phyloP scores from a whole-genome alignment of 495 filamentous ascomycete species.

The Xylaria acuta region DNA sequence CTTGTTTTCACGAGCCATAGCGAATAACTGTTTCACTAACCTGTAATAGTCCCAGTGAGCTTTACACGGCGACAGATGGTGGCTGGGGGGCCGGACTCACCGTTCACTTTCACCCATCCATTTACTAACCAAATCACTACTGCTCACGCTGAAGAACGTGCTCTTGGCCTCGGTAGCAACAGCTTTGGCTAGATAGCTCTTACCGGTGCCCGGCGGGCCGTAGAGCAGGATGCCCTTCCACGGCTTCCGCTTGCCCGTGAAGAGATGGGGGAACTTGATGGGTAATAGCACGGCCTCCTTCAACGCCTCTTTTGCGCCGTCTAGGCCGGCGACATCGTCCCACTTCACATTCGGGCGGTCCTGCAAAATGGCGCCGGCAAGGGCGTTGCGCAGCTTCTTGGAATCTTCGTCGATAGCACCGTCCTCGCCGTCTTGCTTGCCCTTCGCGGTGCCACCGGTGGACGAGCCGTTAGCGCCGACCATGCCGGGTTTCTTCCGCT shows the following conservation, averaged over 20 bases:
- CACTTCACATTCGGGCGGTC: slow-evolving; percentile 95
- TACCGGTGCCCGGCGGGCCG: slow-evolving; percentile 95
- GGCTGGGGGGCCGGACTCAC: slow-evolving; percentile 55
- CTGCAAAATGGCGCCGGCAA: slow-evolving; percentile 89
- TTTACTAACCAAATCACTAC: slow-evolving; percentile 94
- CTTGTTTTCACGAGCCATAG: slow-evolving; percentile 97
- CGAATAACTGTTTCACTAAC: slow-evolving; percentile 95
- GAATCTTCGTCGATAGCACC: slow-evolving; percentile 79
- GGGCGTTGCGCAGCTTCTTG: slow-evolving; percentile 90
- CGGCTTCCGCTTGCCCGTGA: slow-evolving; percentile 94
- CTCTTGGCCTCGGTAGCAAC: slow-evolving; percentile 98
- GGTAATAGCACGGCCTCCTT: slow-evolving; percentile 97
- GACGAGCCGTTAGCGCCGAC: slow-evolving; percentile 87
- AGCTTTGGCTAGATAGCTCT: slow-evolving; percentile 95
- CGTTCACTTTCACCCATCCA: slow-evolving; percentile 99
- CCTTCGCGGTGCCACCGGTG: slow-evolving; percentile 66
- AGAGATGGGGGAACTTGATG: slow-evolving; percentile 97
- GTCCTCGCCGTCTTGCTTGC: slow-evolving; percentile 55
- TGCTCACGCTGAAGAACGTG: slow-evolving; percentile 99
- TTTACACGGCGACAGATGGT: not conserved
- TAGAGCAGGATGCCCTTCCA: slow-evolving; percentile 99
- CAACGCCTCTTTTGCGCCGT: slow-evolving; percentile 92
- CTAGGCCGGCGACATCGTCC: slow-evolving; percentile 98
- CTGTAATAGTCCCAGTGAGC: slow-evolving; percentile 50
- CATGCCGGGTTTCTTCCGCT: slow-evolving; percentile 74